phyloP scores from a whole-genome alignment of 2,329 filamentous ascomycete genomes.

The Arthrobotrys musiformis region DNA sequence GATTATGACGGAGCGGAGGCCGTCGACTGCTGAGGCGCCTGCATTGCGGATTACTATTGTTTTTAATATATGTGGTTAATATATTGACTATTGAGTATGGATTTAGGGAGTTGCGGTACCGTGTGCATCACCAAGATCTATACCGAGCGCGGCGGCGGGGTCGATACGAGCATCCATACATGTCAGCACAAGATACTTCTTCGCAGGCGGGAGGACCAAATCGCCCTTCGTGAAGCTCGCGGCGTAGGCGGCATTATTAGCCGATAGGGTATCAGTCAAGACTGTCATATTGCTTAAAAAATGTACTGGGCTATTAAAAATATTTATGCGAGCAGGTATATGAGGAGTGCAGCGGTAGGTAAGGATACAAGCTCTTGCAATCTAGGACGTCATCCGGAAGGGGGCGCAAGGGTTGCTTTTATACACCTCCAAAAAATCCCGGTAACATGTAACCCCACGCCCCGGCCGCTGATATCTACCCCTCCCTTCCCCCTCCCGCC shows the following conservation, averaged over 20 bases:
- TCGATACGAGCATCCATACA: constrained; percentile 85
- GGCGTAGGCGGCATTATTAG: constrained; percentile 70
- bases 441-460: constrained; percentile 20
- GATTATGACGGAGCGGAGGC: constrained; percentile 78
- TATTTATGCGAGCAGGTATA: background rate
- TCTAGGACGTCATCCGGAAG: background rate
- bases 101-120: constrained; percentile 58
- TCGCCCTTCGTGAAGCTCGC: constrained; percentile 73
- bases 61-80: no score
- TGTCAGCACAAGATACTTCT: constrained; percentile 75
- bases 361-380: background rate
- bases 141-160: constrained; percentile 75
- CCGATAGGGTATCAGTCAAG: constrained; percentile 69
- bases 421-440: constrained; percentile 1
- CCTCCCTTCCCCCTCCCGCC: background rate
- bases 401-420: constrained; percentile 3
- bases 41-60: constrained; percentile 65
- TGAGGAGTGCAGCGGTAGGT: no score
- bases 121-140: constrained; percentile 79
- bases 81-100: no score
- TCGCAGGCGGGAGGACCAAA: constrained; percentile 75
- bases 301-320: no score
- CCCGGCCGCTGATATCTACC: background rate
- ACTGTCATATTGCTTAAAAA: constrained; percentile 60
- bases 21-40: constrained; percentile 74